These are phyloP conservation scores for Vicia faba DNA, from an alignment of 306 rosid species.

Conservation along the genomic window DNA sequence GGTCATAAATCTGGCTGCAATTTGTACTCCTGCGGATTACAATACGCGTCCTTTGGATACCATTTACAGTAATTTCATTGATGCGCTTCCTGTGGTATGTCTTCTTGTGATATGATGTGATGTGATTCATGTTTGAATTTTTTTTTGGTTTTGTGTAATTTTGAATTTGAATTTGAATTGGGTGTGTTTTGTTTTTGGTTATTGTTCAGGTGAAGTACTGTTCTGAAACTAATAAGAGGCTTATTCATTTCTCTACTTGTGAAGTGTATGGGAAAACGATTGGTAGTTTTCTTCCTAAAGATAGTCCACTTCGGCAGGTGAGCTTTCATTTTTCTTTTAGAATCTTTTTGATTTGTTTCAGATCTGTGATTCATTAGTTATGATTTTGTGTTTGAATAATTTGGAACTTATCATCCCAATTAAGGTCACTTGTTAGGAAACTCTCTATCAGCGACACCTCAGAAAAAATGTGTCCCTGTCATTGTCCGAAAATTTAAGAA, in stretches of 20 bases:
- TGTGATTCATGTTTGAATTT: background rate
- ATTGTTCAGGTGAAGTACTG: conserved; percentile 83
- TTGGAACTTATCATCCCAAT: too few relatives aligned
- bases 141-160: background rate
- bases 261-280: conserved; percentile 99
- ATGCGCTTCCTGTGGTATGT: conserved; percentile 97
- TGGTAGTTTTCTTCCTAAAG: conserved; percentile 94
- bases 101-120: background rate
- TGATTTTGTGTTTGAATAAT: conserved; percentile 22
- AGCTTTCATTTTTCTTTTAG: conserved; percentile 34
- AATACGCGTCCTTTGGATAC: conserved; percentile 96
- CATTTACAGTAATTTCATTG: conserved; percentile 95
- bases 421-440: too few relatives aligned
- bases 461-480: background rate
- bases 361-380: conserved; percentile 34
- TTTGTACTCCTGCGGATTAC: conserved; percentile 97
- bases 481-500: too few relatives aligned
- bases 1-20: conserved; percentile 97
- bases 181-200: conserved; percentile 25
- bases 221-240: conserved; percentile 85
- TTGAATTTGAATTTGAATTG: background rate
- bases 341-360: background rate
- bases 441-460: background rate
- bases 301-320: conserved; percentile 96
- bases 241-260: conserved; percentile 97